These are phyloP conservation scores for Limtongozyma cylindracea DNA, from an alignment of 805 yeast genomes.

Conservation along the genomic window DNA sequence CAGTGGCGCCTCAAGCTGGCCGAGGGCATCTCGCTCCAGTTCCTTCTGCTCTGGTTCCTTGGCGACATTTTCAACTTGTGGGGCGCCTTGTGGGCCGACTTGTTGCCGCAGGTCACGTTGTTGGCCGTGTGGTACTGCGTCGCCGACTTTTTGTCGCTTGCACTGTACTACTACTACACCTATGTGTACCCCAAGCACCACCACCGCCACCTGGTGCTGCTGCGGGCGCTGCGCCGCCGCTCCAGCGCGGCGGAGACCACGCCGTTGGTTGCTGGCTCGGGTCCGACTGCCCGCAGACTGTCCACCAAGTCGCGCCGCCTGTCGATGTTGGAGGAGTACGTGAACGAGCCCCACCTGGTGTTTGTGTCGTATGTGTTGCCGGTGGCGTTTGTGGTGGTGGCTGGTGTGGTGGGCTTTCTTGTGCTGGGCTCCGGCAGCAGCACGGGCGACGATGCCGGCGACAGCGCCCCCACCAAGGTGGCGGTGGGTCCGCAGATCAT, in stretches of 20 bases:
- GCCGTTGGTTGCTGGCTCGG: too few species aligned
- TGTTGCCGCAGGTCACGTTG: conserved; percentile 43
- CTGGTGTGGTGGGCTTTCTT: conserved; percentile 37
- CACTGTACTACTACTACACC: conserved; percentile 32
- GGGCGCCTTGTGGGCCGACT: conserved; percentile 47
- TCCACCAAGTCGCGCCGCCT: conserved; percentile 19
- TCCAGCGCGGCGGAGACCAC: too few species aligned
- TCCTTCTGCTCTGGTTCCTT: conserved; percentile 40
- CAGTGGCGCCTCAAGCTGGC: conserved; percentile 58
- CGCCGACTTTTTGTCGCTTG: conserved; percentile 35
- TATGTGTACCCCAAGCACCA: conserved; percentile 15
- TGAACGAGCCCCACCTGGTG: conserved; percentile 21
- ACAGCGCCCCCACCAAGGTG: conserved; percentile 5
- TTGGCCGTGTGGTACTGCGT: conserved; percentile 58
- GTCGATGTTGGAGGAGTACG: conserved; percentile 24
- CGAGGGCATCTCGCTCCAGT: conserved; percentile 51
- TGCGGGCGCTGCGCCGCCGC: too few species aligned
- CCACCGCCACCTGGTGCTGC: neutral
- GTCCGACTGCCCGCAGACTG: too few species aligned
- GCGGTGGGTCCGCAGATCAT: conserved; percentile 33
- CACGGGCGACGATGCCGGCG: conserved; percentile 4
- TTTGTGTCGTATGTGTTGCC: conserved; percentile 31
- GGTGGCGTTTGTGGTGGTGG: conserved; percentile 27
- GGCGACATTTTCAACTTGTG: conserved; percentile 46
- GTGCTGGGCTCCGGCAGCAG: conserved; percentile 12